Evolutionary conservation across 257 asterid species (phyloP).

Genomic region (Nicotiana paniculata): DNA sequence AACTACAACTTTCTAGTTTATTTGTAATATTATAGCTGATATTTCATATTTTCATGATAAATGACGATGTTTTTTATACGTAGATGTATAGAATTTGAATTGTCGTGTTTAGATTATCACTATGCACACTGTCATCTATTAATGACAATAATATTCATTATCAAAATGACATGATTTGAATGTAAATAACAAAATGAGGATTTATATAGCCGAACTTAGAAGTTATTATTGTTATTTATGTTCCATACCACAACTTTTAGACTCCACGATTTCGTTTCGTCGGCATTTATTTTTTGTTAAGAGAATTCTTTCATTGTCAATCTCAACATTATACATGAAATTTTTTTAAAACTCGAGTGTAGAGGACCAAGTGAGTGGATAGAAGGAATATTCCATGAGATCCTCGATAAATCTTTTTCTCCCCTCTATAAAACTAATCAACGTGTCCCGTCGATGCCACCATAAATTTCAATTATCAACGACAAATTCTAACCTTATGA

Average conservation of each 20-base stretch:
- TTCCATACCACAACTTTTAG: neutral
- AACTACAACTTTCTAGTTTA: neutral
- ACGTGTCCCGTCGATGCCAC: neutral
- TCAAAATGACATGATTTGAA: too few species aligned
- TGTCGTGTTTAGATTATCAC: neutral
- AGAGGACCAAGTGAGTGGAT: neutral
- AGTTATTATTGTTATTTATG: too few species aligned
- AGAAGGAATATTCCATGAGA: conserved; percentile 1
- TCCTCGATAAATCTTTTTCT: neutral
- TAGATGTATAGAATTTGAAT: neutral
- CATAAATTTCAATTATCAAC: too few species aligned
- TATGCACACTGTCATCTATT: neutral
- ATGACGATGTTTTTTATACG: too few species aligned
- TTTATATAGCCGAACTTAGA: too few species aligned
- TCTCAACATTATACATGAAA: neutral
- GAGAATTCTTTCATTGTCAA: neutral
- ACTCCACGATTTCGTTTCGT: neutral
- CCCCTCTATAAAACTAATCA: neutral
- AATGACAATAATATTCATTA: neutral
- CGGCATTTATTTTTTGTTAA: neutral
- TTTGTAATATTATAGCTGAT: neutral
- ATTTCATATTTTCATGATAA: too few species aligned
- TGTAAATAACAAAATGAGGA: too few species aligned
- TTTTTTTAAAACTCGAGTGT: neutral
- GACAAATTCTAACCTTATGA: too few species aligned